phyloP scores from a whole-genome alignment of 2,329 filamentous ascomycete genomes.

The Volutella citrinella region DNA sequence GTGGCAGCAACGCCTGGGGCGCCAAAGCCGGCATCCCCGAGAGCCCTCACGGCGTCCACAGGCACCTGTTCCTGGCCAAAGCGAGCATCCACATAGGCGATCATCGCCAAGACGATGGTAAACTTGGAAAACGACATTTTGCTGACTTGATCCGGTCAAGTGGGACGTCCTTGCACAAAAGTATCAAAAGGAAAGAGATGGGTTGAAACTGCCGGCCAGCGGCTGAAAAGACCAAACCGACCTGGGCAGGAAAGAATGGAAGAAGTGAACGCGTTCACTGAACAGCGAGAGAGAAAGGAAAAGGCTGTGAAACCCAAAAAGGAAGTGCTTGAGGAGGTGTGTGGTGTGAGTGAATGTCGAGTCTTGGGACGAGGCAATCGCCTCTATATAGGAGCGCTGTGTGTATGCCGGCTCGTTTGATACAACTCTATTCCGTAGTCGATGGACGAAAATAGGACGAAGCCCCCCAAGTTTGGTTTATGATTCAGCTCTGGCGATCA shows the following conservation, averaged over 20 bases:
- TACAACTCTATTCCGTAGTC: conserved; percentile 4
- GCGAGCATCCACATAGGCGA: conserved; percentile 48
- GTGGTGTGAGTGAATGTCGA: conserved; percentile 14
- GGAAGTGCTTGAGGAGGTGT: conserved; percentile 9
- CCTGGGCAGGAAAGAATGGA: conserved; percentile 16
- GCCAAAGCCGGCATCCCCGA: conserved; percentile 46
- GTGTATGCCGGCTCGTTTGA: conserved; percentile 4
- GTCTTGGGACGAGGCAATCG: conserved; percentile 12
- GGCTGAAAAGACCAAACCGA: conserved; percentile 16
- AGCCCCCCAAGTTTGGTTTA: too few species aligned
- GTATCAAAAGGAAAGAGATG: conserved; percentile 3
- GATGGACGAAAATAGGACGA: too few species aligned
- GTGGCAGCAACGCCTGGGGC: conserved; percentile 59
- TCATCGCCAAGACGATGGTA: conserved; percentile 14
- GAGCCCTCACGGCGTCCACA: conserved; percentile 50
- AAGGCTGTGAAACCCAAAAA: conserved; percentile 5
- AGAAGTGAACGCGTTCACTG: conserved; percentile 29
- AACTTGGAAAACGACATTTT: conserved; percentile 17
- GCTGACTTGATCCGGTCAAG: conserved; percentile 5
- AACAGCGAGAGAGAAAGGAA: conserved; percentile 22
- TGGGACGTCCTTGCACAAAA: neutral
- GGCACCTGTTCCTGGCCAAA: conserved; percentile 64
- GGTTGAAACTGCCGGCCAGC: conserved; percentile 19
- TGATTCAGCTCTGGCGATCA: conserved; percentile 7
- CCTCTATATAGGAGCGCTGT: conserved; percentile 19